phyloP scores from a whole-genome alignment of 2,329 filamentous ascomycete species.

The Curvularia verruculosa region DNA sequence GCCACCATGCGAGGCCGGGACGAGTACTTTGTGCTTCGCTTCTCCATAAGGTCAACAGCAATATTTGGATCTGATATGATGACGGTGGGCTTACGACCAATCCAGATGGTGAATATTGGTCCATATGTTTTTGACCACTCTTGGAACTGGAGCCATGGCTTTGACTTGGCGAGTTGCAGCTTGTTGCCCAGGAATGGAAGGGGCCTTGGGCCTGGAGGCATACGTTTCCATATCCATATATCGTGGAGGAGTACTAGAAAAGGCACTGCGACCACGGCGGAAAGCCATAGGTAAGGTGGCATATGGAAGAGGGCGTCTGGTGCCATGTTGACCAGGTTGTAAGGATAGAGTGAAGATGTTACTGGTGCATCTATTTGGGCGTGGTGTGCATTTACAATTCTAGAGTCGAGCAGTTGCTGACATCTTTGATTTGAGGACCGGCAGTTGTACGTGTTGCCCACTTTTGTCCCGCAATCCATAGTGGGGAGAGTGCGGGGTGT shows the following conservation, averaged over 20 bases:
- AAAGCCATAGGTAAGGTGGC: slow-evolving; percentile 34
- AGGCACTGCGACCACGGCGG: slow-evolving; percentile 35
- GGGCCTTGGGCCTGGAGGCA: slow-evolving; percentile 56
- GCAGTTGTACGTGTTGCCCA: slow-evolving; percentile 29
- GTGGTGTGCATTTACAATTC: slow-evolving; percentile 11
- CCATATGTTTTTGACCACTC: slow-evolving; percentile 55
- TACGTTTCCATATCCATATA: slow-evolving; percentile 42
- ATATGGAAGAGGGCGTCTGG: slow-evolving; percentile 28
- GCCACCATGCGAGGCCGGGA: slow-evolving; percentile 54
- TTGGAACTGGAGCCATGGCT: slow-evolving; percentile 49
- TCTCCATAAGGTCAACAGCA: slow-evolving; percentile 55
- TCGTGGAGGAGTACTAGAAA: slow-evolving; percentile 34
- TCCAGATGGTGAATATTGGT: slow-evolving; percentile 57
- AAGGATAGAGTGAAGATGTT: not conserved
- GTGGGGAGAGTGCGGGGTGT: slow-evolving; percentile 19
- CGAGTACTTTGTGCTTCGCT: slow-evolving; percentile 54
- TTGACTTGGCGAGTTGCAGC: slow-evolving; percentile 38
- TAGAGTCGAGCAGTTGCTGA: slow-evolving; percentile 1
- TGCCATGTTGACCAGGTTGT: slow-evolving; percentile 28
- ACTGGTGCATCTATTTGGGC: not conserved
- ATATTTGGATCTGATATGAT: slow-evolving; percentile 54
- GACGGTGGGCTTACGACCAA: slow-evolving; percentile 54
- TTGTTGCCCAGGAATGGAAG: slow-evolving; percentile 54
- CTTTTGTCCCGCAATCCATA: slow-evolving; percentile 17
- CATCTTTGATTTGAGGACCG: slow-evolving; percentile 21